Evolutionary conservation across 1,139 yeast species (phyloP).

Genomic region (Nakaseomyces glabratus): DNA sequence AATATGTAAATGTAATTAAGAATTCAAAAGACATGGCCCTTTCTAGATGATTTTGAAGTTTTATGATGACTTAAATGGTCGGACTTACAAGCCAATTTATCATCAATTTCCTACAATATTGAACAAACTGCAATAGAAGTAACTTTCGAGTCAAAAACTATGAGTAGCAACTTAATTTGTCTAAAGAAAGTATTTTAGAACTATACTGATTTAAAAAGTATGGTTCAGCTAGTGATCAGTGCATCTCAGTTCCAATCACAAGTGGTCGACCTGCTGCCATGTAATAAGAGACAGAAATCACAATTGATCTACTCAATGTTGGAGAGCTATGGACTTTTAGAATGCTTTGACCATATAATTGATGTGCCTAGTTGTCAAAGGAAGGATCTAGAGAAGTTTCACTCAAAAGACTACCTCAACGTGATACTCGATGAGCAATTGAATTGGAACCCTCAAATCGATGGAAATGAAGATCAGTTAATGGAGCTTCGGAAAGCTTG

Average conservation of each 20-base stretch:
- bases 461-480: slow-evolving; percentile 12
- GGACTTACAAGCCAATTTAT: slow-evolving; percentile 16
- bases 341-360: slow-evolving; percentile 21
- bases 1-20: no score
- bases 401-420: slow-evolving; percentile 19
- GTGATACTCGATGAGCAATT: slow-evolving; percentile 13
- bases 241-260: slow-evolving; percentile 27
- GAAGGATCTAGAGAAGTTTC: slow-evolving; percentile 21
- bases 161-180: no score
- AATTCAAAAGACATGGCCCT: no score
- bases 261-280: slow-evolving; percentile 28
- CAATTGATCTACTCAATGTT: slow-evolving; percentile 22
- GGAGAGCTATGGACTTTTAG: slow-evolving; percentile 19
- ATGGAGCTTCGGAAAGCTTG: no score
- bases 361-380: slow-evolving; percentile 13
- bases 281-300: slow-evolving; percentile 23
- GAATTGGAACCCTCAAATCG: slow-evolving; percentile 9
- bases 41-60: no score
- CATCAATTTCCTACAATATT: no score
- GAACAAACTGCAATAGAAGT: no score
- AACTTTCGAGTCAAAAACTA: no score
- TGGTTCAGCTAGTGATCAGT: slow-evolving; percentile 21
- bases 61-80: slow-evolving; percentile 9
- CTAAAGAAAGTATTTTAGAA: no score
- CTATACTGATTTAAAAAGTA: slow-evolving; percentile 8